Evolutionary conservation across 2,329 filamentous ascomycete genomes (phyloP), one percentile per base, ranked within the genome.

Genomic region (Neoascochyta sp.): DNA sequence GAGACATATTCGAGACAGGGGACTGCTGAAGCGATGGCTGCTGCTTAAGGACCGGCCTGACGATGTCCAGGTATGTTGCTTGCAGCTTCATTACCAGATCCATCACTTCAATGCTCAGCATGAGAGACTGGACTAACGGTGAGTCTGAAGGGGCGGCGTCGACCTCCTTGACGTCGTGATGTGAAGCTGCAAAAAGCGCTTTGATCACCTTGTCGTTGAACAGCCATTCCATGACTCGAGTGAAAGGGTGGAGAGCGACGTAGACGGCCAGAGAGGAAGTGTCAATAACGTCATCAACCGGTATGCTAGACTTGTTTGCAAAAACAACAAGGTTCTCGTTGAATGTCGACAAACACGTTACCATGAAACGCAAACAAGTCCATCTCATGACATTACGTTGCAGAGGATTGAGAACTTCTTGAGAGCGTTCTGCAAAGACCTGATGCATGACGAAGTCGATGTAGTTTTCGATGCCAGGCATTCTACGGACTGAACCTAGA

Each of bases 151-250:
- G 69, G 8, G 86, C 78, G 47, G 77, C 80, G 39, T 84, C 78
- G 22, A 95, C 75, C 36, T 85, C 80, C 6, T 74, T 70, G 10
- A 82, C 67, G 45, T 90, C 78, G 57, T 93, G 83, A 46, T 90
- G 84, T 16, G 92, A 78, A 8, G 83, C 78, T 34, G 78, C 74
- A 61, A 95, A 90, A 2, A 98, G 66, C 9, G 82, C 78, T 43
- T 76, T 77, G 50, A 94, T 78, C 13, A 95, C 86, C 43, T 83
- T 86, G 52, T 93, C 86, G 56, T 94, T 95, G 63, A 94, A 95
- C 64, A 98, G 78, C 88, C 92, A 96, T 57, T 98, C 92, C 85
- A 96, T 95, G 10, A 94, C 82, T 36, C 93, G 80, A 3, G 86
- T 81, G 54, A 96, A 98, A 0, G 93, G 90, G 64, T 98, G 93